Conservation (phyloP, 2,329 filamentous ascomycete genomes). For the Cercospora sp. region DNA sequence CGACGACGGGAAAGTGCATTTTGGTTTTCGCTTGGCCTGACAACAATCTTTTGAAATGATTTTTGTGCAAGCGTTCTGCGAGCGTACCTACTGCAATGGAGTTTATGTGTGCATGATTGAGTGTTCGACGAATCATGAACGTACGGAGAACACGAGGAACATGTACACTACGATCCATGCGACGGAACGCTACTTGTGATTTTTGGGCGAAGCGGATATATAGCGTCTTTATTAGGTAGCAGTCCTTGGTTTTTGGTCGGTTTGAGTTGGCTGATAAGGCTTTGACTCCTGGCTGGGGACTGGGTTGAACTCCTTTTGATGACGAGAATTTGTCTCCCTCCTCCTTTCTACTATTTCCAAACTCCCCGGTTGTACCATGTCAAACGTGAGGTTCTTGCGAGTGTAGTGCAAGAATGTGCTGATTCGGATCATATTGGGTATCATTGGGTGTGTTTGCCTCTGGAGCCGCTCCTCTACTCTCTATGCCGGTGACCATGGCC, state of each 20-base stretch:
- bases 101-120: background rate
- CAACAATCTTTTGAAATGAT: background rate
- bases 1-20: background rate
- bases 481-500: conserved; percentile 18
- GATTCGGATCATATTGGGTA: no score
- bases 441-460: no score
- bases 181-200: conserved; percentile 7
- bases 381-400: no score
- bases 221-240: conserved; percentile 23
- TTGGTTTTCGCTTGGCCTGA: background rate
- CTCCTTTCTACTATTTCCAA: background rate
- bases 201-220: conserved; percentile 6
- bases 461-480: background rate
- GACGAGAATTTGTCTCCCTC: background rate
- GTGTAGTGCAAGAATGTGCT: no score
- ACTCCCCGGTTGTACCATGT: no score
- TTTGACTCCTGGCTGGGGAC: conserved; percentile 20
- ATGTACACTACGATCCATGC: conserved; percentile 1
- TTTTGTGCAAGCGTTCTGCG: background rate
- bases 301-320: conserved; percentile 26
- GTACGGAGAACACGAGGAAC: background rate
- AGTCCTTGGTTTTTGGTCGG: conserved; percentile 20
- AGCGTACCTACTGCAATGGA: background rate
- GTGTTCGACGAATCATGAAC: background rate
- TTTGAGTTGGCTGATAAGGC: conserved; percentile 10